Conservation (phyloP, 1,284 basidiomycete genomes). For the Amylostereum chailletii region DNA sequence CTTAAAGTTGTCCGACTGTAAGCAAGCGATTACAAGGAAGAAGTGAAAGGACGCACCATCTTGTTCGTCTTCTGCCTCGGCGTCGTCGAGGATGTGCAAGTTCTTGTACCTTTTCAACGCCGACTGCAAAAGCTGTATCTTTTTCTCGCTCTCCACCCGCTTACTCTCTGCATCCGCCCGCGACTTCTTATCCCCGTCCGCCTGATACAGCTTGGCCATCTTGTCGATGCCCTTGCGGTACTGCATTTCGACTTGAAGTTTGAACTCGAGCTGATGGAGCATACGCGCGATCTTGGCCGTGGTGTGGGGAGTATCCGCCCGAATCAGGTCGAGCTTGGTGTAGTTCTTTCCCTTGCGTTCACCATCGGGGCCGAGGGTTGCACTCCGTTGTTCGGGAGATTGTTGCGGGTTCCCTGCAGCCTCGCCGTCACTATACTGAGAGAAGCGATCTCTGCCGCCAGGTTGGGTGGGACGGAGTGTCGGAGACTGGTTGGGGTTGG, state of each 20-base stretch:
- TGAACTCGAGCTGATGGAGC: conserved; percentile 99
- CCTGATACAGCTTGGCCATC: conserved; percentile 93
- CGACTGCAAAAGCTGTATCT: conserved; percentile 88
- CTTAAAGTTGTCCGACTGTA: conserved; percentile 8
- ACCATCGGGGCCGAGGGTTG: conserved; percentile 29
- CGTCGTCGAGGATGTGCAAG: conserved; percentile 88
- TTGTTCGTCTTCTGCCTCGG: conserved; percentile 72
- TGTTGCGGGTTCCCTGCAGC: conserved; percentile 22
- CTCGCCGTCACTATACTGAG: conserved; percentile 35
- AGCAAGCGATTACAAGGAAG: background rate
- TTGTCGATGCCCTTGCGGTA: conserved; percentile 99
- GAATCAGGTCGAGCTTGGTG: conserved; percentile 86
- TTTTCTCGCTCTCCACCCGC: conserved; percentile 90
- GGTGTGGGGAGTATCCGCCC: conserved; percentile 95
- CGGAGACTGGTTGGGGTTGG: conserved; percentile 23
- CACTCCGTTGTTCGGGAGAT: conserved; percentile 31
- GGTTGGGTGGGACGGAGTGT: conserved; percentile 16
- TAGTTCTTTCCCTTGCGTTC: conserved; percentile 51
- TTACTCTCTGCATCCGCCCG: conserved; percentile 90
- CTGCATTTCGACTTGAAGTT: conserved; percentile 96
- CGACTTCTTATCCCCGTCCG: conserved; percentile 93
- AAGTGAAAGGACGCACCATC: conserved; percentile 25
- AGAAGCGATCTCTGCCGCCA: conserved; percentile 23
- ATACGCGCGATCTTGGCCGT: conserved; percentile 96
- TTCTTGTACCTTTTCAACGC: conserved; percentile 97